Evolutionary conservation across 2,329 filamentous ascomycete genomes (phyloP).

Genomic region (Penicillium sp.): DNA sequence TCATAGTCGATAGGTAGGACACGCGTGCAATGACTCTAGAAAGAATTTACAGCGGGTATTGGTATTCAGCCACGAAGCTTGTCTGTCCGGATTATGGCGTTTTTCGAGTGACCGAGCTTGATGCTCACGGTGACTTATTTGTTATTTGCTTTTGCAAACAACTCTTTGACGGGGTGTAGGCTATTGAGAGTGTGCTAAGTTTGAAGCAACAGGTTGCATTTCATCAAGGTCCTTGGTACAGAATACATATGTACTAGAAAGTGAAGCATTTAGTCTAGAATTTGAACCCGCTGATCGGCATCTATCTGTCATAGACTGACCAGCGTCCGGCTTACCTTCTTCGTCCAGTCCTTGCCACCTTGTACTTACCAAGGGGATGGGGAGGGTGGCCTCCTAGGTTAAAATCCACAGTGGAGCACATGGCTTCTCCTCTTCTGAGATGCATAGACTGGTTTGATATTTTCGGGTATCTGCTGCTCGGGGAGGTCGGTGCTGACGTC

Average conservation of each 20-base stretch:
- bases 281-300: constrained; percentile 9
- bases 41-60: constrained; percentile 16
- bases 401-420: constrained; percentile 31
- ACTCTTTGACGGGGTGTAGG: constrained; percentile 2
- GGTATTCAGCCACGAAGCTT: constrained; percentile 17
- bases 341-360: constrained; percentile 22
- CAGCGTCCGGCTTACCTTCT: constrained; percentile 19
- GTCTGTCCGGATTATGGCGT: not conserved
- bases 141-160: not conserved
- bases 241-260: not conserved
- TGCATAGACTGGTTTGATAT: constrained; percentile 18
- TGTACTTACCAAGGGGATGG: constrained; percentile 21
- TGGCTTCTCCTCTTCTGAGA: constrained; percentile 22
- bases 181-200: not conserved
- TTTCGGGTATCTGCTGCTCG: constrained; percentile 15
- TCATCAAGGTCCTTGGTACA: not conserved
- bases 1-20: constrained; percentile 16
- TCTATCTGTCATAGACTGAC: constrained; percentile 14
- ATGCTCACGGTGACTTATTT: not conserved
- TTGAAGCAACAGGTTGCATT: constrained; percentile 2
- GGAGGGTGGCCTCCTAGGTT: constrained; percentile 16
- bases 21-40: constrained; percentile 17
- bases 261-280: constrained; percentile 7
- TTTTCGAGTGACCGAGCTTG: not conserved
- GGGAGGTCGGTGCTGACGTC: constrained; percentile 14